A percentile compares a stretch with the other conserved stretches of the same genome.
Evolutionary conservation across 495 filamentous ascomycete genomes (phyloP).

Genomic region (Aspergillus homomorphus): DNA sequence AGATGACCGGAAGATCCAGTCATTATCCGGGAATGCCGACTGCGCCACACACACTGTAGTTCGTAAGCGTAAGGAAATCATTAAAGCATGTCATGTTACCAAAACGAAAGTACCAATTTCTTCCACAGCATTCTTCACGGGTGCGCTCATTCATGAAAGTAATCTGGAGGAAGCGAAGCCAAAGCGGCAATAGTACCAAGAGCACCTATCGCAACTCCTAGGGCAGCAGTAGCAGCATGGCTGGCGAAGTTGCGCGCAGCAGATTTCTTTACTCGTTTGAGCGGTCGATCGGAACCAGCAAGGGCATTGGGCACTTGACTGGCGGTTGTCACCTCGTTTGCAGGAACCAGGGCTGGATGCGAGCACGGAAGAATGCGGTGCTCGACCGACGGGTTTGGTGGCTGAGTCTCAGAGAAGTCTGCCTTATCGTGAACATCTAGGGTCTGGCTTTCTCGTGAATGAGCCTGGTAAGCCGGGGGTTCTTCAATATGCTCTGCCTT

Average conservation of each 20-base stretch:
- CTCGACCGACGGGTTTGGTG: constrained; percentile 12
- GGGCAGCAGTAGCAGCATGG: constrained; percentile 43
- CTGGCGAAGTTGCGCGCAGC: constrained; percentile 23
- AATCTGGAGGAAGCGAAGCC: constrained; percentile 43
- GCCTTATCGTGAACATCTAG: constrained; percentile 8
- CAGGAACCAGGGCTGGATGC: constrained; percentile 7
- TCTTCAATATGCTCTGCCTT: constrained; percentile 14
- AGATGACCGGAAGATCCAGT: background rate
- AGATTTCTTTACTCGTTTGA: constrained; percentile 33
- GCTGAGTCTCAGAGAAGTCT: constrained; percentile 28
- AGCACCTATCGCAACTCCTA: constrained; percentile 46
- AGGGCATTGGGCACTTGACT: constrained; percentile 16
- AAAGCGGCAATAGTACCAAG: constrained; percentile 49
- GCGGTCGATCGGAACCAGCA: constrained; percentile 20
- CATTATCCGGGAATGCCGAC: background rate
- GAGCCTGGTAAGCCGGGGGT: constrained; percentile 1
- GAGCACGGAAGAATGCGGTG: constrained; percentile 7
- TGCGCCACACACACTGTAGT: constrained; percentile 1
- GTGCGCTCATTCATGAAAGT: constrained; percentile 26
- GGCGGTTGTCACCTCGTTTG: background rate
- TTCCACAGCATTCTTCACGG: background rate
- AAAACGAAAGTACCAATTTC: constrained; percentile 1
- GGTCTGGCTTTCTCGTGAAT: background rate
- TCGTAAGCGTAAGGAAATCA: constrained; percentile 1
- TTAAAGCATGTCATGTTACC: constrained; percentile 2